These are phyloP conservation scores for Pseudocercospora ulei DNA, from an alignment of 2,329 filamentous ascomycete genomes.

Conservation along the genomic window DNA sequence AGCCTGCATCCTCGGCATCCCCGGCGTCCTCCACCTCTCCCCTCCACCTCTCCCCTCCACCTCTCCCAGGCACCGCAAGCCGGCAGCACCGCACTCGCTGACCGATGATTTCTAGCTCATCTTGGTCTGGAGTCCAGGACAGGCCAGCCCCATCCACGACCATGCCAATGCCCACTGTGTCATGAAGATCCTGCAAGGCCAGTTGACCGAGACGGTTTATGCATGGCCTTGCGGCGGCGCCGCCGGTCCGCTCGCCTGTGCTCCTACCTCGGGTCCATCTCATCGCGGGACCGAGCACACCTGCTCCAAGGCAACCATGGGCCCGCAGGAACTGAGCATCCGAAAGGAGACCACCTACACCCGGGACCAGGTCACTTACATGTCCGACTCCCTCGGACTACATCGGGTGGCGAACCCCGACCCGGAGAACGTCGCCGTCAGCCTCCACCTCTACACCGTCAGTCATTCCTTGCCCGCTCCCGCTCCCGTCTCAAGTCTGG, in stretches of 20 bases:
- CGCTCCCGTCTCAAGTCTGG: no score
- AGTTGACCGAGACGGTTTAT: constrained; percentile 71
- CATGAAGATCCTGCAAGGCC: constrained; percentile 77
- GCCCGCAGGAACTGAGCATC: constrained; percentile 32
- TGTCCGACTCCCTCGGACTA: constrained; percentile 78
- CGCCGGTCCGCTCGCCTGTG: constrained; percentile 30
- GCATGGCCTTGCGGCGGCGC: constrained; percentile 51
- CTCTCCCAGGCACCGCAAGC: not conserved
- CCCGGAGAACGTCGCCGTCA: constrained; percentile 61
- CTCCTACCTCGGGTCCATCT: constrained; percentile 24
- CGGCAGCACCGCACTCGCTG: no score
- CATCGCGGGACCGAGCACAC: constrained; percentile 27
- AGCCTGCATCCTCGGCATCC: not conserved
- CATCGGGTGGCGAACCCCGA: constrained; percentile 73
- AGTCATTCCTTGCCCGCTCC: constrained; percentile 27
- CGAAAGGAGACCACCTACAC: constrained; percentile 51
- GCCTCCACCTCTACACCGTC: constrained; percentile 56
- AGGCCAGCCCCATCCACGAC: constrained; percentile 77
- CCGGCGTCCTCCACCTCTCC: constrained; percentile 1
- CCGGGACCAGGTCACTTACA: constrained; percentile 72
- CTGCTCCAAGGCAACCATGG: constrained; percentile 32
- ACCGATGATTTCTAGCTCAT: constrained; percentile 51
- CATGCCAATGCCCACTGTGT: constrained; percentile 71
- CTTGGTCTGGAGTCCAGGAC: constrained; percentile 79
- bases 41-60: no score